Conservation (phyloP, 345 rosid genomes). For the Isatis tinctoria region DNA sequence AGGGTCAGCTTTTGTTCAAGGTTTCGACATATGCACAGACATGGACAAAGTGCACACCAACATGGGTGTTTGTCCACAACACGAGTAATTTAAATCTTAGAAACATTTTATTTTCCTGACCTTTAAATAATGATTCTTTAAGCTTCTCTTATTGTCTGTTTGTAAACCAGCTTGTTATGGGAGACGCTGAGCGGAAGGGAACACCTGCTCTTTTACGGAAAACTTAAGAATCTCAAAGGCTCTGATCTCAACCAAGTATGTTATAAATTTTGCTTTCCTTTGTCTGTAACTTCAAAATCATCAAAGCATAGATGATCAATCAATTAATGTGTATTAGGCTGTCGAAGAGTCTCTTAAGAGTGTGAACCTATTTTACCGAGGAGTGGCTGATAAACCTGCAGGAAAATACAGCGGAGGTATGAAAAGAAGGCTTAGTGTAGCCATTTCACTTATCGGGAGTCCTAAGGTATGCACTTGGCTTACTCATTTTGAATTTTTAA, state of each 20-base stretch:
- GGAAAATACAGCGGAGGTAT: constrained; percentile 97
- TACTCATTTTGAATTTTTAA: neutral
- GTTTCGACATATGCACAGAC: constrained; percentile 58
- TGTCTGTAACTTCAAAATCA: neutral
- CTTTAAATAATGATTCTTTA: neutral
- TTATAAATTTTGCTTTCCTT: neutral
- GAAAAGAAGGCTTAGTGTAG: constrained; percentile 99
- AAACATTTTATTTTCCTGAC: constrained; percentile 1
- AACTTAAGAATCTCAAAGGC: constrained; percentile 92
- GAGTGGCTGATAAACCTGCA: constrained; percentile 77
- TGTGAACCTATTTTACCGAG: constrained; percentile 74
- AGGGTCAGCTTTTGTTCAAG: constrained; percentile 74
- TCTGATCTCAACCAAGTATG: constrained; percentile 59
- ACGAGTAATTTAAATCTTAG: constrained; percentile 55
- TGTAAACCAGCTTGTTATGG: constrained; percentile 83
- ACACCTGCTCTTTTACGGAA: constrained; percentile 88
- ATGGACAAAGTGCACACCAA: constrained; percentile 82
- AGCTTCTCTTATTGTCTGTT: constrained; percentile 3
- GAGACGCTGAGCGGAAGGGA: constrained; percentile 86
- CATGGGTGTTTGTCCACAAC: constrained; percentile 98
- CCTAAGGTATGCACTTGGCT: constrained; percentile 60
- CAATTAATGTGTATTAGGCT: constrained; percentile 42
- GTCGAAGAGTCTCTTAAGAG: constrained; percentile 87
- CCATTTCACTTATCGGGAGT: constrained; percentile 91
- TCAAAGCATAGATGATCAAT: neutral